Conservation (phyloP, 495 filamentous ascomycete species). For the Xylaria venustula region DNA sequence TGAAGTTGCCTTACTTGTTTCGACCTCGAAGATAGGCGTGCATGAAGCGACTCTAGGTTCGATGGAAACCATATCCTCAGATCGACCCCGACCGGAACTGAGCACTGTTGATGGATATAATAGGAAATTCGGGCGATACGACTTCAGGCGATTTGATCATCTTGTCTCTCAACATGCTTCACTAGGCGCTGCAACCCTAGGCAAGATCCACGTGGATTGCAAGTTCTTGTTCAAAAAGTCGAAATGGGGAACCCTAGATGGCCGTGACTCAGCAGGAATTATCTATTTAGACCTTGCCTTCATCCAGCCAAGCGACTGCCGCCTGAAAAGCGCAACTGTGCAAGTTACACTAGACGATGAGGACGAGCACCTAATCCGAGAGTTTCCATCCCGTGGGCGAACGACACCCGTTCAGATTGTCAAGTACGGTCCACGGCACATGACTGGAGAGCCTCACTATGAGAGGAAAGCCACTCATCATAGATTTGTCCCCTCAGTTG, state of each 20-base stretch:
- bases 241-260: constrained; percentile 30
- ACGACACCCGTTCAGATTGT: constrained; percentile 20
- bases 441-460: constrained; percentile 14
- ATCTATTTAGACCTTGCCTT: constrained; percentile 34
- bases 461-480: neutral
- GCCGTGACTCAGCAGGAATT: constrained; percentile 28
- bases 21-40: neutral
- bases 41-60: neutral
- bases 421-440: constrained; percentile 12
- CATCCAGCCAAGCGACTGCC: constrained; percentile 27
- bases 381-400: neutral
- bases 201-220: constrained; percentile 27
- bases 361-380: constrained; percentile 13
- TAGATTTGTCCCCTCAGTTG: constrained; percentile 7
- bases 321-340: constrained; percentile 28
- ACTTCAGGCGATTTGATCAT: constrained; percentile 21
- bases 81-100: constrained; percentile 6
- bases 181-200: constrained; percentile 13
- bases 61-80: neutral
- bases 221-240: constrained; percentile 33
- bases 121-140: constrained; percentile 20
- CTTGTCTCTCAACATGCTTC: constrained; percentile 13
- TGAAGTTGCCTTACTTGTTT: neutral
- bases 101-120: constrained; percentile 14
- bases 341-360: constrained; percentile 30